phyloP scores from a whole-genome alignment of 129 eudicot genomes.

The Helianthus tuberosus region DNA sequence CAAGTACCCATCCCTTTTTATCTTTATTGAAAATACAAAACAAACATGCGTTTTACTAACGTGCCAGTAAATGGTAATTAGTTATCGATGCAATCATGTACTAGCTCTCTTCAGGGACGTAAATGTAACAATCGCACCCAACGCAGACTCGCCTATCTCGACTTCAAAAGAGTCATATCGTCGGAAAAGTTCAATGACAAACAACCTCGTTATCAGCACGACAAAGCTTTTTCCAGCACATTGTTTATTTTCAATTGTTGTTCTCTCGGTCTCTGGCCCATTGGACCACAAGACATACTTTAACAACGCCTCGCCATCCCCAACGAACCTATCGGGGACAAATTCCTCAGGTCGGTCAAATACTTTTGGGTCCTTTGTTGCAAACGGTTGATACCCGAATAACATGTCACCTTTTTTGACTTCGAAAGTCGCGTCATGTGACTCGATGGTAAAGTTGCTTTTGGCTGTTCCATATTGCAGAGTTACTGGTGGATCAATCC shows the following conservation, averaged over 20 bases:
- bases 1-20: too few relatives aligned
- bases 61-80: neutral
- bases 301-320: constrained; percentile 71
- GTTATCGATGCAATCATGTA: constrained; percentile 4
- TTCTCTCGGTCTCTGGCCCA: constrained; percentile 75
- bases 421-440: constrained; percentile 75
- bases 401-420: constrained; percentile 80
- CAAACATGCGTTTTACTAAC: too few relatives aligned
- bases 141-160: constrained; percentile 45
- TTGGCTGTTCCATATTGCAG: constrained; percentile 76
- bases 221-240: constrained; percentile 93
- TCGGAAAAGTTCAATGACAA: constrained; percentile 65
- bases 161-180: constrained; percentile 63
- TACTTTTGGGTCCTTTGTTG: constrained; percentile 72
- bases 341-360: constrained; percentile 86
- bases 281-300: constrained; percentile 84
- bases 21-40: too few relatives aligned
- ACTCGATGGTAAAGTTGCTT: constrained; percentile 57
- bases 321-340: constrained; percentile 79
- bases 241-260: constrained; percentile 68
- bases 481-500: constrained; percentile 85
- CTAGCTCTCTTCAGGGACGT: constrained; percentile 55
- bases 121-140: constrained; percentile 52
- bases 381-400: constrained; percentile 89
- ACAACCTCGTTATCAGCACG: constrained; percentile 65